A percentile compares a stretch with the other conserved stretches of the same genome.
These are phyloP conservation scores for Pseudogymnoascus sp. DNA, from an alignment of 2,329 filamentous ascomycete genomes.

Conservation along the genomic window DNA sequence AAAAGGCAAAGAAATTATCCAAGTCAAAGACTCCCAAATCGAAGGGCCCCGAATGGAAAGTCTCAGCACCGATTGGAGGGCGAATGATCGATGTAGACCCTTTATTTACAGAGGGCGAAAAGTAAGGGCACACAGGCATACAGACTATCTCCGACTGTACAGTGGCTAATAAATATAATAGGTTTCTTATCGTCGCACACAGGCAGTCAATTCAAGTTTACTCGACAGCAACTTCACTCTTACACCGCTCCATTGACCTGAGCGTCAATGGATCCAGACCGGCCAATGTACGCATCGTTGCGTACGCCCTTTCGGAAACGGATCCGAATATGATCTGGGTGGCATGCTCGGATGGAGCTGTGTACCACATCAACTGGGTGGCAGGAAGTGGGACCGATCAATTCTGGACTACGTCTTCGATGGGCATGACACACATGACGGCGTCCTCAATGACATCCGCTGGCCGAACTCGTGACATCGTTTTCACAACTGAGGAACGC, in stretches of 20 bases:
- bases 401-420: slow-evolving; percentile 32
- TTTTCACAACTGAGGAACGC: slow-evolving; percentile 27
- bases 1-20: slow-evolving; percentile 18
- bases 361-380: slow-evolving; percentile 53
- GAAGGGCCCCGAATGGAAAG: slow-evolving; percentile 39
- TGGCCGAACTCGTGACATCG: slow-evolving; percentile 26
- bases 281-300: slow-evolving; percentile 27
- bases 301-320: slow-evolving; percentile 34
- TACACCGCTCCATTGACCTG: slow-evolving; percentile 62
- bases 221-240: slow-evolving; percentile 69
- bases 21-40: slow-evolving; percentile 26
- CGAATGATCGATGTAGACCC: slow-evolving; percentile 58
- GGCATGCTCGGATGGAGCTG: slow-evolving; percentile 46
- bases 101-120: slow-evolving; percentile 52
- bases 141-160: background rate
- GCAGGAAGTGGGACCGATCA: slow-evolving; percentile 35
- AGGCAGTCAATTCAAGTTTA: slow-evolving; percentile 72
- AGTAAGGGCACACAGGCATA: slow-evolving; percentile 32
- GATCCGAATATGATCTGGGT: slow-evolving; percentile 48
- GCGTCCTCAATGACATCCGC: slow-evolving; percentile 28
- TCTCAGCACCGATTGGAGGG: slow-evolving; percentile 58
- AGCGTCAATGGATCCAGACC: slow-evolving; percentile 19
- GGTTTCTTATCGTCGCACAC: slow-evolving; percentile 67
- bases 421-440: slow-evolving; percentile 28
- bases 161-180: slow-evolving; percentile 17